Conservation (phyloP, 2,329 filamentous ascomycete species). For the Onygenales sp. region DNA sequence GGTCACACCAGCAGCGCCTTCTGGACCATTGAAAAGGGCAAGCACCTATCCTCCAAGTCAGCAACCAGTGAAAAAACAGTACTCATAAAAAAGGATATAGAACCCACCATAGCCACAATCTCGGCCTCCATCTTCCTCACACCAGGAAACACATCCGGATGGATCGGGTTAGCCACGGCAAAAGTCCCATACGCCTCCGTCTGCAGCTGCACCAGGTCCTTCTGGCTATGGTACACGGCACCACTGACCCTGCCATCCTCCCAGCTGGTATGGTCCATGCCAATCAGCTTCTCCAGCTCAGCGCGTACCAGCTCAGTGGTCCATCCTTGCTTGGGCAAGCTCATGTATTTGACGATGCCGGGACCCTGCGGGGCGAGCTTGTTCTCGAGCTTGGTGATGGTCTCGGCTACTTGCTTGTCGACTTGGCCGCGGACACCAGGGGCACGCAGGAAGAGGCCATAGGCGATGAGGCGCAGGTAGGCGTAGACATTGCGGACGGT, state of each 20-base stretch:
- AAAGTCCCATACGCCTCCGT: slow-evolving; percentile 90
- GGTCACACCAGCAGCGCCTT: slow-evolving; percentile 75
- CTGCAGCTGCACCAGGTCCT: slow-evolving; percentile 71
- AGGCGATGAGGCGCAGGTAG: slow-evolving; percentile 61
- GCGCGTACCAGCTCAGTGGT: slow-evolving; percentile 64
- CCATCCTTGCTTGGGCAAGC: slow-evolving; percentile 77
- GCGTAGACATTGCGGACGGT: slow-evolving; percentile 66
- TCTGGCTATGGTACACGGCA: slow-evolving; percentile 90
- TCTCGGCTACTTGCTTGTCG: slow-evolving; percentile 70
- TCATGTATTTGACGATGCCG: slow-evolving; percentile 61
- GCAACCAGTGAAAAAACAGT: neutral
- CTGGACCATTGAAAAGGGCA: slow-evolving; percentile 77
- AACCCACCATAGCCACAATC: slow-evolving; percentile 78
- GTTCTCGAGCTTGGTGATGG: slow-evolving; percentile 67
- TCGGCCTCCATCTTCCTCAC: slow-evolving; percentile 99
- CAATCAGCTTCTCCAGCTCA: slow-evolving; percentile 69
- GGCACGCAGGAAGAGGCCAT: slow-evolving; percentile 74
- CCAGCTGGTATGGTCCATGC: slow-evolving; percentile 91
- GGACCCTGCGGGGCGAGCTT: slow-evolving; percentile 72
- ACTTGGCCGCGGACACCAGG: slow-evolving; percentile 83
- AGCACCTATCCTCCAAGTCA: slow-evolving; percentile 41
- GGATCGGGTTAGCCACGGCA: slow-evolving; percentile 90
- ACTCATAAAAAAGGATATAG: neutral
- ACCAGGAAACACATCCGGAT: slow-evolving; percentile 95
- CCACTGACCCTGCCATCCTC: slow-evolving; percentile 92